A percentile compares a stretch with the other conserved stretches of the same genome.
These are phyloP conservation scores for Coelastrella sp. DNA, from an alignment of 139 green algal species.

Conservation along the genomic window DNA sequence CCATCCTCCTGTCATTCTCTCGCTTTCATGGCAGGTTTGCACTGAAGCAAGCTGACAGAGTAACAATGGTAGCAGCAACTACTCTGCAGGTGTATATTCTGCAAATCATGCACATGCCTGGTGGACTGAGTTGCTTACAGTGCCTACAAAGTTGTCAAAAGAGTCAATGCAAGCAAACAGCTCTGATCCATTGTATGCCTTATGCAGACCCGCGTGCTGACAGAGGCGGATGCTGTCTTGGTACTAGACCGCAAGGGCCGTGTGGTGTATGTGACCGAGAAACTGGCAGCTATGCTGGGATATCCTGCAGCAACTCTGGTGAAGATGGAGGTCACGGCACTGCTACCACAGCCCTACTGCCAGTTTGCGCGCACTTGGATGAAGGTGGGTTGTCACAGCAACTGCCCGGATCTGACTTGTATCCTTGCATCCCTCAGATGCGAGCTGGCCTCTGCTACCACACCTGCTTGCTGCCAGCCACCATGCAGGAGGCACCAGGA, in stretches of 20 bases:
- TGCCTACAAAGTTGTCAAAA: no score
- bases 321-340: constrained; percentile 44
- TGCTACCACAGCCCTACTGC: constrained; percentile 56
- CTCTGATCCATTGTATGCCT: background rate
- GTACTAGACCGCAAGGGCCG: constrained; percentile 40
- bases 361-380: constrained; percentile 58
- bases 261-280: constrained; percentile 15
- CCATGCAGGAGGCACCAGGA: no score
- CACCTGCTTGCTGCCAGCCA: no score
- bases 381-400: constrained; percentile 32
- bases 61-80: no score
- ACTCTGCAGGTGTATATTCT: no score
- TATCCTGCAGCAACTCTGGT: constrained; percentile 27
- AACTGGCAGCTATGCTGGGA: constrained; percentile 48
- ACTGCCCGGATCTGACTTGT: background rate
- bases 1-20: no score
- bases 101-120: no score
- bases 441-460: no score
- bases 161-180: no score
- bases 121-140: no score
- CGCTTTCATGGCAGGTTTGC: no score
- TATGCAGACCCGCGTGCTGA: constrained; percentile 19
- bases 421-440: background rate
- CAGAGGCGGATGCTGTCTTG: constrained; percentile 22
- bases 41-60: no score